Base-by-base conservation (phyloP, 1,284 basidiomycete species). In the Malassezia sp. region DNA sequence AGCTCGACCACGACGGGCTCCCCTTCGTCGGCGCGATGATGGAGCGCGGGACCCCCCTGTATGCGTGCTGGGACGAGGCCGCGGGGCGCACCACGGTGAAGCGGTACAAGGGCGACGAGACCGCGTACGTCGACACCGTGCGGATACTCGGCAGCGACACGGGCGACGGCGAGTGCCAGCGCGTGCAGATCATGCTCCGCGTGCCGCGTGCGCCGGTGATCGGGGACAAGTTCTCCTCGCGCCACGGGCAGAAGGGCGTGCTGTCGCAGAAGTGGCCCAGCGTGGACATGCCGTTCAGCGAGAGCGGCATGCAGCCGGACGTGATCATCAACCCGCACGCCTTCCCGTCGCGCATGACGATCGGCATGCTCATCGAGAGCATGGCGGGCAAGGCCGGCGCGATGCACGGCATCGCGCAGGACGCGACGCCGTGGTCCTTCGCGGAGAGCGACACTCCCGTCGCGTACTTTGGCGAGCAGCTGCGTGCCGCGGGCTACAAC, bases 281-380 rank as follows among this genome's bases (percentile, higher is more conserved):
- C 26, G 76, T 95, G 58, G 93, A 99, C 71, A 96, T 99, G 93
- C 93, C 93, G 7, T 97, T 97, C 76, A 83, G 81, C 56, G 93
- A 99, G 74, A 91, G 86, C 56, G 93, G 93, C 11, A 90, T 99
- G 79, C 91, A 96, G 72, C 93, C 93, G 1, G 93, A 99, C 72
- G 82, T 97, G 43, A 97, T 99, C 71, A 97, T 99, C 76, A 99
- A 99, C 73, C 93, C 93, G 26, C 93, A 99, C 72, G 93, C 93
- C 17, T 97, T 99, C 78, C 93, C 93, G 1, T 87, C 83, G 75
- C 87, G 93, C 61, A 99, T 99, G 93, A 99, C 93, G 6, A 99
- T 99, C 63, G 93, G 93, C 49, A 99, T 99, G 93, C 81, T 97
- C 68, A 89, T 99, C 54, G 93, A 99, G 77, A 90, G 85, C 72